These are phyloP conservation scores for Yamadazyma mexicana DNA, from an alignment of 1,139 yeast genomes.

Conservation along the genomic window DNA sequence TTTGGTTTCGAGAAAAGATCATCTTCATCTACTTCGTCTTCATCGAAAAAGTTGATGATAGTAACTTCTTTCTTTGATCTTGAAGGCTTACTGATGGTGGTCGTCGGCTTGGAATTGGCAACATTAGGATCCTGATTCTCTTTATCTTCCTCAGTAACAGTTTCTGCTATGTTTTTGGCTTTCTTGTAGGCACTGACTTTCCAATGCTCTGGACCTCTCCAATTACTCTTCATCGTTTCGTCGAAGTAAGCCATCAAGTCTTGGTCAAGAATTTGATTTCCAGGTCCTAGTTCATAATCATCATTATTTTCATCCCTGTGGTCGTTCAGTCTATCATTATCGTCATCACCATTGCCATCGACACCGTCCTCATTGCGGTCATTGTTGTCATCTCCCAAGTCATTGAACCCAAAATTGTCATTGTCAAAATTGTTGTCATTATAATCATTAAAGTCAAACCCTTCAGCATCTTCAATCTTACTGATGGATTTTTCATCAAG, in stretches of 20 bases:
- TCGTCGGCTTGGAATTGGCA: conserved; percentile 6
- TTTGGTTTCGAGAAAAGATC: conserved; percentile 53
- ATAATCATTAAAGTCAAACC: conserved; percentile 25
- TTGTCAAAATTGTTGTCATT: conserved; percentile 38
- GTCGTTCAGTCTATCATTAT: conserved; percentile 8
- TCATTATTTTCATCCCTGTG: conserved; percentile 10
- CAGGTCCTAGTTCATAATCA: conserved; percentile 19
- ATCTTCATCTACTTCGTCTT: conserved; percentile 28
- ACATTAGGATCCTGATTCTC: conserved; percentile 8
- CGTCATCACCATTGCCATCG: conserved; percentile 11
- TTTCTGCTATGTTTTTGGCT: conserved; percentile 20
- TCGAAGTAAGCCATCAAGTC: conserved; percentile 83
- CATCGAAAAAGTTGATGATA: conserved; percentile 52
- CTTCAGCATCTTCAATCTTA: conserved; percentile 18
- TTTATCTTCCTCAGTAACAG: conserved; percentile 10
- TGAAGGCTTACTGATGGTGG: conserved; percentile 3
- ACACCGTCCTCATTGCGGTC: conserved; percentile 17
- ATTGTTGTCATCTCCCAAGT: conserved; percentile 19
- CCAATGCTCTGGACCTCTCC: conserved; percentile 98
- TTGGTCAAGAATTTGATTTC: conserved; percentile 50
- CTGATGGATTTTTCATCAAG: conserved; percentile 17
- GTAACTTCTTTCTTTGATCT: conserved; percentile 34
- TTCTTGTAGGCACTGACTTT: conserved; percentile 62
- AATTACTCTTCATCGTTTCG: conserved; percentile 62
- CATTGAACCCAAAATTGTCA: conserved; percentile 15